These are phyloP conservation scores for Leishmania arabica DNA, from an alignment of 208 protist genomes.

Conservation along the genomic window DNA sequence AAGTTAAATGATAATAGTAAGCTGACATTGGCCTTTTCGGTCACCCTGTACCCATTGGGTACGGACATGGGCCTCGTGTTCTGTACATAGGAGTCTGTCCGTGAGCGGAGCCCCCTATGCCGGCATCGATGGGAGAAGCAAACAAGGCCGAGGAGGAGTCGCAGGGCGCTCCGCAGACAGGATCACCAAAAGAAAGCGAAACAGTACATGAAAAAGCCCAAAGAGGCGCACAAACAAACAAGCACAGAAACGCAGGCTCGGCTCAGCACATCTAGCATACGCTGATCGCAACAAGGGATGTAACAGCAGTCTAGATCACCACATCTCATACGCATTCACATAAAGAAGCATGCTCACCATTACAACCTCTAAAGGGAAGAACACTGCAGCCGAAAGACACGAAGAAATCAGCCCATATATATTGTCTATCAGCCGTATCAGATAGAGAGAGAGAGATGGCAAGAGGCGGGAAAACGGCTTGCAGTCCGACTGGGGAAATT, in stretches of 20 bases:
- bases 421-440: background rate
- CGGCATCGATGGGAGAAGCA: background rate
- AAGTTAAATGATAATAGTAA: background rate
- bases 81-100: background rate
- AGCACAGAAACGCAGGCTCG: background rate
- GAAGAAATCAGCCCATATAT: background rate
- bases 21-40: background rate
- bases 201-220: background rate
- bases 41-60: background rate
- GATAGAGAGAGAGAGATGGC: background rate
- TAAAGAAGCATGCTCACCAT: too few relatives aligned
- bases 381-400: background rate
- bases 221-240: background rate
- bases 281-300: background rate
- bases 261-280: background rate
- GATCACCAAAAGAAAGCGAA: background rate
- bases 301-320: background rate
- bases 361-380: background rate
- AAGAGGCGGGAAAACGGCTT: background rate
- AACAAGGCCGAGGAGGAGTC: background rate
- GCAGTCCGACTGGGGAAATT: background rate
- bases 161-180: background rate
- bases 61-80: background rate
- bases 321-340: background rate
- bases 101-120: background rate